Evolutionary conservation across 768 basidiomycete species (phyloP).

Genomic region (Lepiota subincarnata): DNA sequence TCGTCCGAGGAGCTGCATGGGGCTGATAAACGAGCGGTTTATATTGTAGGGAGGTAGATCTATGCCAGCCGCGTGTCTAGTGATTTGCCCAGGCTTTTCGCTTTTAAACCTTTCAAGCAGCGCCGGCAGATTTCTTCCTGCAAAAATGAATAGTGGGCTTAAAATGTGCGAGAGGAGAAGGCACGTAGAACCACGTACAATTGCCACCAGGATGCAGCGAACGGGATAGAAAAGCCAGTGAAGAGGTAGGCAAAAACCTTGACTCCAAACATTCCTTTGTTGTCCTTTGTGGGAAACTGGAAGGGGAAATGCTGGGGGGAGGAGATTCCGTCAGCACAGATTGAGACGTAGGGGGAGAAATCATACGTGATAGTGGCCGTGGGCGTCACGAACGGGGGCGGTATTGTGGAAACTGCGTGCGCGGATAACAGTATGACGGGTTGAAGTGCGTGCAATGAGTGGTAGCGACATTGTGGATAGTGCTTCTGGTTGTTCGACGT

Average conservation of each 20-base stretch:
- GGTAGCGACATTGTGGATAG: slow-evolving; percentile 32
- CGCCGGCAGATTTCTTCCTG: slow-evolving; percentile 42
- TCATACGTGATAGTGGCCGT: slow-evolving; percentile 57
- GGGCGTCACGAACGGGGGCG: slow-evolving; percentile 39
- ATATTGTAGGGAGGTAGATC: background rate
- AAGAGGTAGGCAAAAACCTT: slow-evolving; percentile 47
- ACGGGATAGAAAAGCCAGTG: slow-evolving; percentile 63
- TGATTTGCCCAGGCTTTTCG: no score
- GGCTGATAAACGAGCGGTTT: slow-evolving; percentile 5
- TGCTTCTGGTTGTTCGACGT: no score
- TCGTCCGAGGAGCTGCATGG: background rate
- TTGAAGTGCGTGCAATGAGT: slow-evolving; percentile 37
- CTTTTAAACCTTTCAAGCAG: slow-evolving; percentile 14
- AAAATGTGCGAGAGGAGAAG: background rate
- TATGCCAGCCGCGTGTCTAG: no score
- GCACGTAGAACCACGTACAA: slow-evolving; percentile 44
- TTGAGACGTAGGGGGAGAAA: background rate
- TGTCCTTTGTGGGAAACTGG: slow-evolving; percentile 42
- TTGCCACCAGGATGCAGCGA: slow-evolving; percentile 57
- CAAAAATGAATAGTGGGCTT: slow-evolving; percentile 1
- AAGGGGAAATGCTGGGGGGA: slow-evolving; percentile 51
- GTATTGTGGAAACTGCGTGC: slow-evolving; percentile 37
- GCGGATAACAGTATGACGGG: slow-evolving; percentile 31
- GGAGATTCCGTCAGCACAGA: slow-evolving; percentile 10
- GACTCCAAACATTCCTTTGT: slow-evolving; percentile 42